These are phyloP conservation scores for Entomophthora muscae DNA, from an alignment of 371 early-diverging fungal genomes.

Conservation along the genomic window DNA sequence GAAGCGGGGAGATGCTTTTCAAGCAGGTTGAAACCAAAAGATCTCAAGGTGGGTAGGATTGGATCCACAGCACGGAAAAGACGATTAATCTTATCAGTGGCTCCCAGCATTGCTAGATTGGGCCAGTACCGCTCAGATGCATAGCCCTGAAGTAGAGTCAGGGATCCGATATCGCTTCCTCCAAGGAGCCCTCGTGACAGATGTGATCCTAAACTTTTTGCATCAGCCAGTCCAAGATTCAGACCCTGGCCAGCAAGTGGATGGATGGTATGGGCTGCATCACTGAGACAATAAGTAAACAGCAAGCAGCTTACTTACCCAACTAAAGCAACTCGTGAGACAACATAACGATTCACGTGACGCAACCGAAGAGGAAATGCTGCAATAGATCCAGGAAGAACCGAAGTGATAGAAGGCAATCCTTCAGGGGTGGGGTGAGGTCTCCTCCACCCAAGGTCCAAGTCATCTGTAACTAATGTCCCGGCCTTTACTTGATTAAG, in stretches of 20 bases:
- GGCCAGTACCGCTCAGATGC: conserved; percentile 53
- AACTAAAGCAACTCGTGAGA: conserved; percentile 67
- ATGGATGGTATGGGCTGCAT: conserved; percentile 93
- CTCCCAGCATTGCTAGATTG: conserved; percentile 69
- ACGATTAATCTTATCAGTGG: conserved; percentile 59
- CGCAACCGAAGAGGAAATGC: conserved; percentile 73
- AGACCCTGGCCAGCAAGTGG: conserved; percentile 95
- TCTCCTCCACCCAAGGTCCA: conserved; percentile 49
- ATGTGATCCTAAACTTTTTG: conserved; percentile 37
- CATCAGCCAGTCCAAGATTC: conserved; percentile 83
- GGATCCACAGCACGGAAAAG: conserved; percentile 36
- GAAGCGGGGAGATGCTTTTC: not conserved
- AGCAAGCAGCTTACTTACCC: conserved; percentile 29
- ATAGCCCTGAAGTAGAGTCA: conserved; percentile 48
- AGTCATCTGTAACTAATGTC: conserved; percentile 23
- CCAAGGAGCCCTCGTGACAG: conserved; percentile 37
- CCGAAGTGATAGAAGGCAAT: conserved; percentile 38
- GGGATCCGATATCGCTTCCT: conserved; percentile 66
- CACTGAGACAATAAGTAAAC: conserved; percentile 24
- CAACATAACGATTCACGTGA: conserved; percentile 53
- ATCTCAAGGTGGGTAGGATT: not conserved
- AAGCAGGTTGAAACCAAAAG: not conserved
- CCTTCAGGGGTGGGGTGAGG: conserved; percentile 18
- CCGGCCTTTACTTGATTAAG: conserved; percentile 28
- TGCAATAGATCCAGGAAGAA: conserved; percentile 49